Base-by-base conservation (phyloP, 2,329 filamentous ascomycete species). In the Aulographum hederae region DNA sequence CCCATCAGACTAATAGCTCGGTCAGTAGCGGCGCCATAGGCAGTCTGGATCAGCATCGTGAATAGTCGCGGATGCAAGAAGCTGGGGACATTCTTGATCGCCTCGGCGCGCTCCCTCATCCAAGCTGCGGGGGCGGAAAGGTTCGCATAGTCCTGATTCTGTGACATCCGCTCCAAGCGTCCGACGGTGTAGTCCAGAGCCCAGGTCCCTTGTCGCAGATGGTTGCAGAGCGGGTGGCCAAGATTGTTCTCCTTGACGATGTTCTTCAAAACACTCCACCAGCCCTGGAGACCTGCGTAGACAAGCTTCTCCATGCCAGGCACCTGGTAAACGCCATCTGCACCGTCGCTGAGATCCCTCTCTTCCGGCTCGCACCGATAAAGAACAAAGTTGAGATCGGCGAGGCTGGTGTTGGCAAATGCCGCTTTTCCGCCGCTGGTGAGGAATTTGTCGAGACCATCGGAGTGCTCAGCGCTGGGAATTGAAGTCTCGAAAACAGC, bases 401-500 rank as follows among this genome's bases (percentile, higher is more conserved):
- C 64, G 16, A 94, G 60, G 45, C 69, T 70, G 21, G 86, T 64
- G 5, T 75, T 67, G 6, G 65, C 63, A 58, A 94, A 92, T 0
- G 84, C 85, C 6, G 72, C 67, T 39, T 75, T 73, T 1, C 75
- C 82, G 19, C 80, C 84, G 18, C 76, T 77, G 0, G 81, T 89
- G 35, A 94, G 77, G 48, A 78, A 92, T 27, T 73, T 78, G 48
- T 94, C 85, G 8, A 28, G 8, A 15, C 82, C 80, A 26, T 75
- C 68, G 2, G 78, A 74, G 50, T 92, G 79, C 47, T 94, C 82
- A 2, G 79, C 79, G 16, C 73, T 73, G 3, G 85, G 85, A 18
- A 95, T 89, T 76, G 79, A 95, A 0, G 89, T 98, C 57, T 95
- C 85, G 42, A 94, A 92, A 3, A 98, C 61, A 3, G 85, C 84